Conservation (phyloP, 169 alveolate species). For the Eimeria sp. region DNA sequence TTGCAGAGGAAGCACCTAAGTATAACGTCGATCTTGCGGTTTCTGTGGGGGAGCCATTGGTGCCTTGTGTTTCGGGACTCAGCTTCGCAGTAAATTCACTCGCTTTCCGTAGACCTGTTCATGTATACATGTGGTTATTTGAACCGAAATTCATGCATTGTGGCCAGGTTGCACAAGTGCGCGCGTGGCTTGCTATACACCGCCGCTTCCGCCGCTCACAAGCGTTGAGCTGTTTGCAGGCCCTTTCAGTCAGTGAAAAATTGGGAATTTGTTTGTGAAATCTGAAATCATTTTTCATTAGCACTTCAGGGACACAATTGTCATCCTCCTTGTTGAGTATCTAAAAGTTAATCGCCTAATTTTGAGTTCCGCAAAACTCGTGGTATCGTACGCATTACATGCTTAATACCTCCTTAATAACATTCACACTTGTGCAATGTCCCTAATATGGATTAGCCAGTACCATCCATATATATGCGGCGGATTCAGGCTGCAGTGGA, state of each 20-base stretch:
- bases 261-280: too few relatives aligned
- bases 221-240: neutral
- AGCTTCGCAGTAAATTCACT: neutral
- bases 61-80: neutral
- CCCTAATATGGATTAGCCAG: too few relatives aligned
- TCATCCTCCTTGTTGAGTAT: too few relatives aligned
- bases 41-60: constrained; percentile 64
- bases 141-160: neutral
- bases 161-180: neutral
- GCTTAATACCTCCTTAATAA: too few relatives aligned
- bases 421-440: too few relatives aligned
- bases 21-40: neutral
- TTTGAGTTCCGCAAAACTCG: too few relatives aligned
- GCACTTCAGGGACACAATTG: too few relatives aligned
- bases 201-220: neutral
- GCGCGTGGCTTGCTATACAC: neutral
- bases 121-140: neutral
- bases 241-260: neutral
- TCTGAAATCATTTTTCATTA: too few relatives aligned
- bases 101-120: neutral
- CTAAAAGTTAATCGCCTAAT: too few relatives aligned
- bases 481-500: too few relatives aligned
- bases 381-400: too few relatives aligned
- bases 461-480: too few relatives aligned
- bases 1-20: neutral